Conservation (phyloP, 2,329 filamentous ascomycete species). For the Hortaea sp. region DNA sequence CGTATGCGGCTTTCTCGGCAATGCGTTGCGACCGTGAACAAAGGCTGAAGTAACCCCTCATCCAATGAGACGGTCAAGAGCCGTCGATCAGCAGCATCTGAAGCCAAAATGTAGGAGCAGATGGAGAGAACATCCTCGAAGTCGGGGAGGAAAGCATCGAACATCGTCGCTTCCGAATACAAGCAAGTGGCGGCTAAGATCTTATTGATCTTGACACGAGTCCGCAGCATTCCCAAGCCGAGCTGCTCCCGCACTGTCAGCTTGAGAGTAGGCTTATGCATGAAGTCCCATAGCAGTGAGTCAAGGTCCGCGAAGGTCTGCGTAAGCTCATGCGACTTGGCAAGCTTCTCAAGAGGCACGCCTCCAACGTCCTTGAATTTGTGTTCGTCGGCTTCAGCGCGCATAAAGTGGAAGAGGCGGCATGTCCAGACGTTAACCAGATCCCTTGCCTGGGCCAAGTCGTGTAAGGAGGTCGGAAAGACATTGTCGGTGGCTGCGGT, state of each 20-base stretch:
- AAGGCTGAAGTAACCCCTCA: constrained; percentile 21
- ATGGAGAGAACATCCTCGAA: constrained; percentile 23
- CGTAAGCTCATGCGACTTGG: constrained; percentile 17
- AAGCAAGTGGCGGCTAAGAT: constrained; percentile 18
- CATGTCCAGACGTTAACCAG: constrained; percentile 19
- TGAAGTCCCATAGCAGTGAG: constrained; percentile 17
- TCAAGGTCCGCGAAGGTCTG: constrained; percentile 17
- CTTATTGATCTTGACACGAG: constrained; percentile 19
- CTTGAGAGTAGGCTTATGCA: constrained; percentile 18
- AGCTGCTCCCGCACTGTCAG: constrained; percentile 20
- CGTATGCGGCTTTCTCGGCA: constrained; percentile 20
- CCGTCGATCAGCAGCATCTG: constrained; percentile 17
- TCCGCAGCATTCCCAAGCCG: constrained; percentile 20
- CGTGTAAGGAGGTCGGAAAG: constrained; percentile 15
- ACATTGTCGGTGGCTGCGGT: constrained; percentile 17
- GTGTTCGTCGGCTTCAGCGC: constrained; percentile 17
- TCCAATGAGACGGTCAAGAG: constrained; percentile 21
- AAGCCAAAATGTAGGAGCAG: constrained; percentile 19
- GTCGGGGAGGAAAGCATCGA: constrained; percentile 17
- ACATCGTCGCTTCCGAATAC: constrained; percentile 17
- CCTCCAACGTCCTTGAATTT: constrained; percentile 15
- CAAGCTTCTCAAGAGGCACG: constrained; percentile 18
- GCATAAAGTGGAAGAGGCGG: constrained; percentile 21
- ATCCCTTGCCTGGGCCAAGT: constrained; percentile 21
- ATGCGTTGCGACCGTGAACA: constrained; percentile 19